Conservation (phyloP, 495 filamentous ascomycete species). For the Neurospora sp. region DNA sequence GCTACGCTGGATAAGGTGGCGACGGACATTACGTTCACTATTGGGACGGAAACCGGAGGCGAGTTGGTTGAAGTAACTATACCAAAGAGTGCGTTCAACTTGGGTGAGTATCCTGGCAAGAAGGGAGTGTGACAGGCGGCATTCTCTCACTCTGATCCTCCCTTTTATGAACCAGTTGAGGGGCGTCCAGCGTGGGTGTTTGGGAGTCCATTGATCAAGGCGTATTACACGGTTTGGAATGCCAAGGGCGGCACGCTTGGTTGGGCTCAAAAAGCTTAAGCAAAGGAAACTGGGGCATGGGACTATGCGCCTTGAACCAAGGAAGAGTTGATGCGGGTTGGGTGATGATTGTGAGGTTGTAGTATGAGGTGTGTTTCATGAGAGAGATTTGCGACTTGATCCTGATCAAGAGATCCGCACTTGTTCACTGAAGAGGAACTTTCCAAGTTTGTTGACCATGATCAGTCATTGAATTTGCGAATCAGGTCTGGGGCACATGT, state of each 20-base stretch:
- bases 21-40: slow-evolving; percentile 8
- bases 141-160: slow-evolving; percentile 3
- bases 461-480: neutral
- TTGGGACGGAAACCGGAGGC: slow-evolving; percentile 8
- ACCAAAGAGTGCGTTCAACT: slow-evolving; percentile 9
- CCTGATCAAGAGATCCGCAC: neutral
- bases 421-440: neutral
- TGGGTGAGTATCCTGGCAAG: slow-evolving; percentile 13
- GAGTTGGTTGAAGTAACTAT: slow-evolving; percentile 7
- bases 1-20: slow-evolving; percentile 4
- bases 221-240: slow-evolving; percentile 21
- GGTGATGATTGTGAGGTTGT: neutral
- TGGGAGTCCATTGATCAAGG: slow-evolving; percentile 11
- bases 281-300: neutral
- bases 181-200: slow-evolving; percentile 13
- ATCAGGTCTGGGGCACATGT: neutral
- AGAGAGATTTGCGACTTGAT: neutral
- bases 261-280: neutral
- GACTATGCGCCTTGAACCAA: neutral
- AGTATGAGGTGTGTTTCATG: neutral
- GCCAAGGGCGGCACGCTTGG: neutral
- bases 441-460: neutral
- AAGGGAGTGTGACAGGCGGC: slow-evolving; percentile 16
- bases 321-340: neutral
- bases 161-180: slow-evolving; percentile 8